These are phyloP conservation scores for Luvunga scandens DNA, from an alignment of 345 rosid genomes.

Conservation along the genomic window DNA sequence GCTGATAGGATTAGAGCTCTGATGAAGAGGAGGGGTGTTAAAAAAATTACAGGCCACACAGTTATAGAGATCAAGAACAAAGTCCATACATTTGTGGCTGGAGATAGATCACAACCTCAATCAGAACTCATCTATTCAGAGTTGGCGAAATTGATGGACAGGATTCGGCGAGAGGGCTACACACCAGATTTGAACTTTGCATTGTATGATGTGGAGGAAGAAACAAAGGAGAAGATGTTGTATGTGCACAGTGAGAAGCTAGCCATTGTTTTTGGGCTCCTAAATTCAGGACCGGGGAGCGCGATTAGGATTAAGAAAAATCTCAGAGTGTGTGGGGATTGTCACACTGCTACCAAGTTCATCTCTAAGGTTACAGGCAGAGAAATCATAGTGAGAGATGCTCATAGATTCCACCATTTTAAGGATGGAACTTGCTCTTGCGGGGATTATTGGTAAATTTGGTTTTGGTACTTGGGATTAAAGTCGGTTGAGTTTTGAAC, in stretches of 20 bases:
- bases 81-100: conserved; percentile 39
- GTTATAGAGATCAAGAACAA: conserved; percentile 30
- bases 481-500: neutral
- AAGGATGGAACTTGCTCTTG: conserved; percentile 41
- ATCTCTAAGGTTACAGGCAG: conserved; percentile 33
- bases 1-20: conserved; percentile 28
- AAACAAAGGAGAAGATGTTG: conserved; percentile 38
- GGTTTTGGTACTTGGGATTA: neutral
- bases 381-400: conserved; percentile 43
- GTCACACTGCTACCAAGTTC: conserved; percentile 32
- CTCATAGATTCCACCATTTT: conserved; percentile 42
- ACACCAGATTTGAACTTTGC: conserved; percentile 33
- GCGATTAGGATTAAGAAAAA: conserved; percentile 35
- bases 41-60: conserved; percentile 33
- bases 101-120: conserved; percentile 39
- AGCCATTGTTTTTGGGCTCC: conserved; percentile 35
- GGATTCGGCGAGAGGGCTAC: conserved; percentile 35
- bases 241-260: conserved; percentile 44
- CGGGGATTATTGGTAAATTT: conserved; percentile 37
- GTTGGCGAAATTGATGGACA: conserved; percentile 25
- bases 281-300: conserved; percentile 31
- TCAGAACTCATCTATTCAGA: conserved; percentile 29
- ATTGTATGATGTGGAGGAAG: conserved; percentile 47
- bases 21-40: conserved; percentile 31
- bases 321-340: conserved; percentile 41